Evolutionary conservation across 1,139 yeast species (phyloP), one percentile per base, ranked within the genome.

Genomic region (Diutina mesorugosa): DNA sequence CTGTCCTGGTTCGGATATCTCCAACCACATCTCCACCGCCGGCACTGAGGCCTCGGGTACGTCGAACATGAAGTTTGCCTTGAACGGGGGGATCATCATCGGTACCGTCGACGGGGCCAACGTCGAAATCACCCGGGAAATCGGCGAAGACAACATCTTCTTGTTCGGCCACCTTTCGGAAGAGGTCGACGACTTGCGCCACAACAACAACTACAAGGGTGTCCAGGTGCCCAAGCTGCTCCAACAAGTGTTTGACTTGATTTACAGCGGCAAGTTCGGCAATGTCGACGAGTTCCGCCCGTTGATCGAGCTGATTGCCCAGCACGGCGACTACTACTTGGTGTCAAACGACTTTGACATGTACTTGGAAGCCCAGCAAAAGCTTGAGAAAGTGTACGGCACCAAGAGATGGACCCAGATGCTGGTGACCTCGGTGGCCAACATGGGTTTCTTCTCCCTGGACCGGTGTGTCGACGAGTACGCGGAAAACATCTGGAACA

Each of bases 31-130:
- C 63, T 90, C 97, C n/a, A 90, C 97, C 55, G 97, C 97, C 10
- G 98, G 98, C 64, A 90, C 98, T 29, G 98, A 90, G 70, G 97
- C 96, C 30, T 87, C 95, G 1, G 97, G 97, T 69, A 90, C 98
- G 53, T 87, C 96, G 55, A 90, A 90, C 74, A 90, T 90, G 97
- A 91, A 90, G 74, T 90, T 90, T 68, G 96, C 90, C 38, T 75
- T 90, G 71, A 90, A 90, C 67, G 97, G 97, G 71, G 97, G 97
- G 56, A 79, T 91, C 62, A 88, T 90, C 63, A 85, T 90, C 64
- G 98, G 98, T 67, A 90, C 97, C 18, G 96, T 91, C 62, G 97
- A 91, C 68, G 97, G 98, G 67, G 97, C 97, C 61, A 91, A 90
- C 67, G 96, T 91, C 57, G 97, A 91, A 73, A 89, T 91, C 68